These are phyloP conservation scores for Anastatica hierochuntica DNA, from an alignment of 345 rosid species.

Conservation along the genomic window DNA sequence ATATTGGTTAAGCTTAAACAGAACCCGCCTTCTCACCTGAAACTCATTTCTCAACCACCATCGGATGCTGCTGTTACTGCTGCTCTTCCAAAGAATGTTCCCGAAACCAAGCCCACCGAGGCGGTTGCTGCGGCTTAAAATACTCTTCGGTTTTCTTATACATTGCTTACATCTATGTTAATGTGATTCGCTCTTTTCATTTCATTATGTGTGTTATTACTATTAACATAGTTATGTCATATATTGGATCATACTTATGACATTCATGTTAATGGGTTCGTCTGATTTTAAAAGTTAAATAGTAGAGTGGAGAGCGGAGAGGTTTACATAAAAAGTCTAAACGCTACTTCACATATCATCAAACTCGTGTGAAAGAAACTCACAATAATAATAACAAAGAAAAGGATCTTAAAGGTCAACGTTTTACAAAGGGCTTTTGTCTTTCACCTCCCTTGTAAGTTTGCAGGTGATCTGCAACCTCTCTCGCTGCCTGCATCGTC, in stretches of 20 bases:
- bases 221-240: constrained; percentile 18
- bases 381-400: constrained; percentile 15
- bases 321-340: constrained; percentile 9
- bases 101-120: constrained; percentile 27
- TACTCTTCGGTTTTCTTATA: background rate
- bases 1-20: constrained; percentile 61
- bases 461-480: constrained; percentile 55
- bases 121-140: constrained; percentile 46
- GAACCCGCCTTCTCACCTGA: constrained; percentile 55
- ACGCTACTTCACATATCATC: constrained; percentile 26
- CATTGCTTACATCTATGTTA: too few relatives aligned
- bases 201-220: constrained; percentile 4
- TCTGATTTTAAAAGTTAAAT: background rate
- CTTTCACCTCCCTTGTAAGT: constrained; percentile 49
- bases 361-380: constrained; percentile 19
- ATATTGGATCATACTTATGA: too few relatives aligned
- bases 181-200: constrained; percentile 7
- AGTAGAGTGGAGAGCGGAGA: constrained; percentile 17
- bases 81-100: constrained; percentile 21
- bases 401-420: constrained; percentile 10
- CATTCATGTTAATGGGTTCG: constrained; percentile 1
- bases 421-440: background rate
- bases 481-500: constrained; percentile 57
- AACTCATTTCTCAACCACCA: constrained; percentile 38
- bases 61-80: constrained; percentile 7